Evolutionary conservation across 345 rosid genomes (phyloP).

Genomic region (Corchorus capsularis): DNA sequence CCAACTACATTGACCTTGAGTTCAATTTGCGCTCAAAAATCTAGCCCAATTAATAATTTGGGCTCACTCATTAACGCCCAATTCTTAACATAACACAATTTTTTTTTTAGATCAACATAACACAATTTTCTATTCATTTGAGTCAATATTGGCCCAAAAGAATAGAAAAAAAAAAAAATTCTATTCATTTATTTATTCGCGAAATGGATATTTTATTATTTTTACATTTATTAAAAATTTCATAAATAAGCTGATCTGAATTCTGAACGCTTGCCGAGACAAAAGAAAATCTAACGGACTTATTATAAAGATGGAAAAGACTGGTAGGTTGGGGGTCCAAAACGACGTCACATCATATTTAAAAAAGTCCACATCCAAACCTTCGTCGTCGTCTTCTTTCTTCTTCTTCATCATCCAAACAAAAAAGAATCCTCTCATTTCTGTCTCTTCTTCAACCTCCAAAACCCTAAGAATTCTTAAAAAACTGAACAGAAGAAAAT

Average conservation of each 20-base stretch:
- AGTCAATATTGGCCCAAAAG: no score
- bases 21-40: no score
- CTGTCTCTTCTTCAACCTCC: background rate
- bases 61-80: background rate
- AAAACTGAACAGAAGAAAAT: background rate
- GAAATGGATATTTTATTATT: background rate
- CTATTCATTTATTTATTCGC: no score
- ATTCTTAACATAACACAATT: no score
- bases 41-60: background rate
- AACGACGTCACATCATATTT: slow-evolving; percentile 18
- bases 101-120: no score
- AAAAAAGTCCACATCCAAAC: slow-evolving; percentile 5
- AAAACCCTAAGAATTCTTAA: background rate
- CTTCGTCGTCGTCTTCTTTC: background rate
- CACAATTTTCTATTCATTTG: no score
- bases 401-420: slow-evolving; percentile 17
- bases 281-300: background rate
- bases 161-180: no score
- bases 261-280: no score
- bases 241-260: no score
- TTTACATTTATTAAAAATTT: no score
- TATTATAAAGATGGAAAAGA: background rate
- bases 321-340: slow-evolving; percentile 13
- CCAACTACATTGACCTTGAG: background rate
- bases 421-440: background rate